phyloP scores from a whole-genome alignment of 2,329 filamentous ascomycete species.

The Juglanconis sp. region DNA sequence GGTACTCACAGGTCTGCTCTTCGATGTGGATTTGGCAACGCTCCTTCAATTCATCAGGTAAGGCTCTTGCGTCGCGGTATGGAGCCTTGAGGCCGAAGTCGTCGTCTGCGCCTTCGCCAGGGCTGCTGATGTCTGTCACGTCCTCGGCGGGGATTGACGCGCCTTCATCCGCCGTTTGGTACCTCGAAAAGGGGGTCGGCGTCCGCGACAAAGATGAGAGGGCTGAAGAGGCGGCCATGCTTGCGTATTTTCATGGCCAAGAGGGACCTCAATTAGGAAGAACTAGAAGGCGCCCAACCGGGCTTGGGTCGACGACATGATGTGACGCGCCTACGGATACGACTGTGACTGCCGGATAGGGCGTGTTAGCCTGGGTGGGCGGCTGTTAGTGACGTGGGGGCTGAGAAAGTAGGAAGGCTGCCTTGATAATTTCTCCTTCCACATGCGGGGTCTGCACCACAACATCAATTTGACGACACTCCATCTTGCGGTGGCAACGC shows the following conservation, averaged over 20 bases:
- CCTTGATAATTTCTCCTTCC: neutral
- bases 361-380: neutral
- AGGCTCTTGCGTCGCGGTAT: conserved; percentile 52
- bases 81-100: conserved; percentile 1
- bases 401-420: neutral
- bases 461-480: neutral
- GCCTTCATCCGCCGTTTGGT: conserved; percentile 13
- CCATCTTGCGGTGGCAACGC: neutral
- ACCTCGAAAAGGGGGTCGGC: conserved; percentile 19
- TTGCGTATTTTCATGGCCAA: neutral
- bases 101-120: conserved; percentile 14
- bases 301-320: neutral
- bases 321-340: neutral
- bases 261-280: neutral
- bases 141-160: neutral
- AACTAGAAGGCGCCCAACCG: neutral
- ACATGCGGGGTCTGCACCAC: neutral
- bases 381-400: neutral
- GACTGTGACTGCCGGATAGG: neutral
- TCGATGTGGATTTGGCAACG: conserved; percentile 72
- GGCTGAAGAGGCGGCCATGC: conserved; percentile 29
- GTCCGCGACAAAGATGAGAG: conserved; percentile 22
- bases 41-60: conserved; percentile 62
- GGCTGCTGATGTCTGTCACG: conserved; percentile 19
- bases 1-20: conserved; percentile 54